A percentile compares a stretch with the other conserved stretches of the same genome.
phyloP scores from a whole-genome alignment of 2,329 filamentous ascomycete genomes.

The Hymenoscyphus albidus region DNA sequence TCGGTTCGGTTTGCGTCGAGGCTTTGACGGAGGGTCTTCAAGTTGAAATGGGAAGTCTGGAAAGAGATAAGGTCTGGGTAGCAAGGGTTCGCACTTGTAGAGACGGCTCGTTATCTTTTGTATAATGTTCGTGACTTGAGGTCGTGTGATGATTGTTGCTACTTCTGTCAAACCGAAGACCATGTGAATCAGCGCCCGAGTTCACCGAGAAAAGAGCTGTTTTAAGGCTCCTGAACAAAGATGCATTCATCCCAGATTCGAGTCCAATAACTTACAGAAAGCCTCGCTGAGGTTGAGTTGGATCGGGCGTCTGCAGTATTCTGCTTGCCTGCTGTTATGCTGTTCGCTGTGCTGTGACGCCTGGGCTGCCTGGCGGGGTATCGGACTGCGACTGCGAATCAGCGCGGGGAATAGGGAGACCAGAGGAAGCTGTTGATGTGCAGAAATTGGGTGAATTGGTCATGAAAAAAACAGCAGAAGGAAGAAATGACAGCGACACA shows the following conservation, averaged over 20 bases:
- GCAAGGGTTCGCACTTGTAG: not conserved
- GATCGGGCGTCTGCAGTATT: not conserved
- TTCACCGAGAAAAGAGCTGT: not conserved
- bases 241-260: not conserved
- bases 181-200: not conserved
- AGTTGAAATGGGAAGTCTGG: not conserved
- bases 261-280: not conserved
- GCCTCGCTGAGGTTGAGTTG: not conserved
- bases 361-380: not conserved
- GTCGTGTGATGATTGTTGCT: not conserved
- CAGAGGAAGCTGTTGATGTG: not conserved
- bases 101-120: not conserved
- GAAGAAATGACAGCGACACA: not conserved
- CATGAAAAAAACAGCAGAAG: not conserved
- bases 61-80: not conserved
- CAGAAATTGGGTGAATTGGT: not conserved
- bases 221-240: not conserved
- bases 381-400: not conserved
- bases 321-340: not conserved
- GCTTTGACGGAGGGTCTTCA: too few species aligned
- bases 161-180: not conserved
- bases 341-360: not conserved
- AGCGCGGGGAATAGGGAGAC: not conserved
- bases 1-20: not conserved
- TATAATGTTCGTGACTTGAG: not conserved